Evolutionary conservation across 2,329 filamentous ascomycete species (phyloP).

Genomic region (Fusarium devonianum): DNA sequence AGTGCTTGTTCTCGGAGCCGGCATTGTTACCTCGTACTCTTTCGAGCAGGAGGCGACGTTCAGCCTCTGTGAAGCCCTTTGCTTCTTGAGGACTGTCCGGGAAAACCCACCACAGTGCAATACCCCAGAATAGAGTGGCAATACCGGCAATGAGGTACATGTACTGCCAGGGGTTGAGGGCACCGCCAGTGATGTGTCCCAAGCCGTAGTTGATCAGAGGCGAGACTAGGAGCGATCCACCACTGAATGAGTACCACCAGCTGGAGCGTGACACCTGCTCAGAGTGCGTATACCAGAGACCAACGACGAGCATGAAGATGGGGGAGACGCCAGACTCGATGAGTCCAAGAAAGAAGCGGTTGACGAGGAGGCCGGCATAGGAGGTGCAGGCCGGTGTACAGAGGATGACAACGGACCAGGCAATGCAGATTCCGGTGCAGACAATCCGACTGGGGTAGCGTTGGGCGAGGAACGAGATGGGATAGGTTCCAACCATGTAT

Average conservation of each 20-base stretch:
- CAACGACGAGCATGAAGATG: conserved; percentile 49
- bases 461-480: conserved; percentile 43
- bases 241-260: conserved; percentile 50
- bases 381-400: conserved; percentile 45
- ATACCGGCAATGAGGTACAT: conserved; percentile 48
- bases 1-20: conserved; percentile 37
- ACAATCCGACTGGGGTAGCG: conserved; percentile 42
- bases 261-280: conserved; percentile 49
- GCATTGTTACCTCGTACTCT: conserved; percentile 43
- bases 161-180: conserved; percentile 44
- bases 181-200: conserved; percentile 41
- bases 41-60: conserved; percentile 37
- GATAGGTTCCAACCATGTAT: conserved; percentile 44
- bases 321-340: conserved; percentile 46
- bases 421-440: conserved; percentile 40
- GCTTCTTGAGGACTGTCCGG: conserved; percentile 43
- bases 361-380: conserved; percentile 44
- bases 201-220: conserved; percentile 47
- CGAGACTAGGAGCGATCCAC: conserved; percentile 46
- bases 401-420: conserved; percentile 45
- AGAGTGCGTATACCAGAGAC: conserved; percentile 49
- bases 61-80: conserved; percentile 42
- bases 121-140: conserved; percentile 40
- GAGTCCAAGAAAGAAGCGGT: conserved; percentile 49
- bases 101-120: conserved; percentile 40